Conservation (phyloP, 768 basidiomycete genomes). For the Omphalotus guepiniiformis region DNA sequence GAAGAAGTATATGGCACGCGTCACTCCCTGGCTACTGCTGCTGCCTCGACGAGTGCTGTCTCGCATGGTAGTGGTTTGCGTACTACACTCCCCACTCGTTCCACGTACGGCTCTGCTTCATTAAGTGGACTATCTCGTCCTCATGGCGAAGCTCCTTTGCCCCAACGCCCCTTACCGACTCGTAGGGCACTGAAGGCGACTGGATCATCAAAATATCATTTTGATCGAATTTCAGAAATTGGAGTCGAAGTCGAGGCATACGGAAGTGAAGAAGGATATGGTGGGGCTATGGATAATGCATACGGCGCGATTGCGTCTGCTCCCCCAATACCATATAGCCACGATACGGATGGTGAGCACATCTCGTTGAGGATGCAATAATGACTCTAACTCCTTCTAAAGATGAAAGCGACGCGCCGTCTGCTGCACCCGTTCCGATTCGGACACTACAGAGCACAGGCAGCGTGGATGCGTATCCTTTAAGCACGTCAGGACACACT, state of each 20-base stretch:
- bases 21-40: not conserved
- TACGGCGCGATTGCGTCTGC: not conserved
- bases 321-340: not conserved
- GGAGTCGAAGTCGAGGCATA: conserved; percentile 25
- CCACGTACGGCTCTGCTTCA: conserved; percentile 3
- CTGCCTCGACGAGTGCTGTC: not conserved
- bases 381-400: too few relatives aligned
- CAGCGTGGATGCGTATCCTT: conserved; percentile 10
- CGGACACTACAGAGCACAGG: not conserved
- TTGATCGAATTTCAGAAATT: conserved; percentile 47
- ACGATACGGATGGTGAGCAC: too few relatives aligned
- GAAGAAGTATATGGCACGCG: conserved; percentile 13
- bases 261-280: conserved; percentile 34
- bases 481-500: conserved; percentile 39
- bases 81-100: conserved; percentile 4
- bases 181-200: conserved; percentile 8
- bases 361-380: too few relatives aligned
- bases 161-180: not conserved
- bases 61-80: not conserved
- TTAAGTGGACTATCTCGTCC: conserved; percentile 1
- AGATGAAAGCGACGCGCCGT: too few relatives aligned
- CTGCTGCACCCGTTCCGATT: too few relatives aligned
- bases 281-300: conserved; percentile 19
- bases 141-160: conserved; percentile 3
- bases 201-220: conserved; percentile 21